phyloP scores from a whole-genome alignment of 805 yeast species.

The Metahyphopichia silvanorum region DNA sequence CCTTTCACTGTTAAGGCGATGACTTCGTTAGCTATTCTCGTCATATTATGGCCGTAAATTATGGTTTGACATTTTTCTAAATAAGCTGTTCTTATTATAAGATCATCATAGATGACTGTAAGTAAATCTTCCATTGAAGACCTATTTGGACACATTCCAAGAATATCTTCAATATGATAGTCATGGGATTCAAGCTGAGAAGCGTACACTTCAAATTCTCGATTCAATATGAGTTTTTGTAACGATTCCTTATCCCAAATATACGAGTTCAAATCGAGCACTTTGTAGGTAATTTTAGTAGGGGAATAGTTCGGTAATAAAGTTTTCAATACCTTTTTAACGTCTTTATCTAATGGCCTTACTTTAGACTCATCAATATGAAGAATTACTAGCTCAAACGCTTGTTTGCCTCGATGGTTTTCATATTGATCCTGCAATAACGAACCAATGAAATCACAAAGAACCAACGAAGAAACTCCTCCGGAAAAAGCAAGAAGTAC shows the following conservation, averaged over 20 bases:
- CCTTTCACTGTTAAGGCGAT: conserved; percentile 81
- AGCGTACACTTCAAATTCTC: too few relatives aligned
- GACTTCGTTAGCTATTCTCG: conserved; percentile 76
- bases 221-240: conserved; percentile 27
- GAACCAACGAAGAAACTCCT: conserved; percentile 64
- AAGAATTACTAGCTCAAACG: conserved; percentile 58
- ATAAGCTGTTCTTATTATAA: conserved; percentile 46
- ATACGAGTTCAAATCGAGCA: conserved; percentile 41
- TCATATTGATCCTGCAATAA: conserved; percentile 58
- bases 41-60: conserved; percentile 76
- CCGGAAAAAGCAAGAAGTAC: conserved; percentile 62
- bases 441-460: conserved; percentile 63
- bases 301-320: conserved; percentile 16
- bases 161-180: conserved; percentile 26
- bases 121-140: conserved; percentile 67
- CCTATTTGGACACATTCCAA: conserved; percentile 43
- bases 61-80: conserved; percentile 50
- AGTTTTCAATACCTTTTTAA: conserved; percentile 13
- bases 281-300: conserved; percentile 31
- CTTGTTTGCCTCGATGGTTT: conserved; percentile 64
- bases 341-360: conserved; percentile 11
- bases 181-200: conserved; percentile 10
- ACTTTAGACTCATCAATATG: conserved; percentile 40
- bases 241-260: conserved; percentile 25
- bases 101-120: conserved; percentile 42